Conservation (phyloP, 805 yeast genomes). For the Saturnispora besseyi region DNA sequence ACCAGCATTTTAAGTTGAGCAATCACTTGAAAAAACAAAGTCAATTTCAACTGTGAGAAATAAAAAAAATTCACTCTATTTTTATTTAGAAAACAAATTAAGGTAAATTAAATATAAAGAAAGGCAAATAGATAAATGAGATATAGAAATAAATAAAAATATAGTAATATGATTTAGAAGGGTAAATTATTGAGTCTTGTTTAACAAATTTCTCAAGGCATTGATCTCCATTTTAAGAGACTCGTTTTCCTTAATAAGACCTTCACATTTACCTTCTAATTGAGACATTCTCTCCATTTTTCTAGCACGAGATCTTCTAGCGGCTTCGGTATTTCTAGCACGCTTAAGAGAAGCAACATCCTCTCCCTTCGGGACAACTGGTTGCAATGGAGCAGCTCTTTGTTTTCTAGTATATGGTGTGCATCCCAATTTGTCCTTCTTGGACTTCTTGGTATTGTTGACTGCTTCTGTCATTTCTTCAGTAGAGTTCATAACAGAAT, state of each 20-base stretch:
- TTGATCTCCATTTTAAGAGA: constrained; percentile 54
- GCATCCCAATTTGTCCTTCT: constrained; percentile 65
- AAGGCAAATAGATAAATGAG: not conserved
- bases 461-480: not conserved
- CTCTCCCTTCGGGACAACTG: constrained; percentile 47
- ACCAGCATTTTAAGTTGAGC: constrained; percentile 51
- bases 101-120: not conserved
- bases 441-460: constrained; percentile 14
- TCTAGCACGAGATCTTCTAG: constrained; percentile 89
- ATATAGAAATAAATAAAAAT: not conserved
- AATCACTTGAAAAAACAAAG: not conserved
- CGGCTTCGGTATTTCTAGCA: constrained; percentile 97
- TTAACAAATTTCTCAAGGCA: constrained; percentile 39
- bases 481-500: constrained; percentile 14
- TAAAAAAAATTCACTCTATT: not conserved
- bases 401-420: constrained; percentile 72
- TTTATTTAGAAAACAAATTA: not conserved
- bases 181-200: not conserved
- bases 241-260: constrained; percentile 48
- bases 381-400: constrained; percentile 61
- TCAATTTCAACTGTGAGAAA: not conserved
- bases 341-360: constrained; percentile 78
- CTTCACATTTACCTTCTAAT: constrained; percentile 69
- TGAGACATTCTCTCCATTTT: constrained; percentile 82
- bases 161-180: too few relatives aligned